Evolutionary conservation across 2,329 filamentous ascomycete species (phyloP).

Genomic region (Penicillium sp.): DNA sequence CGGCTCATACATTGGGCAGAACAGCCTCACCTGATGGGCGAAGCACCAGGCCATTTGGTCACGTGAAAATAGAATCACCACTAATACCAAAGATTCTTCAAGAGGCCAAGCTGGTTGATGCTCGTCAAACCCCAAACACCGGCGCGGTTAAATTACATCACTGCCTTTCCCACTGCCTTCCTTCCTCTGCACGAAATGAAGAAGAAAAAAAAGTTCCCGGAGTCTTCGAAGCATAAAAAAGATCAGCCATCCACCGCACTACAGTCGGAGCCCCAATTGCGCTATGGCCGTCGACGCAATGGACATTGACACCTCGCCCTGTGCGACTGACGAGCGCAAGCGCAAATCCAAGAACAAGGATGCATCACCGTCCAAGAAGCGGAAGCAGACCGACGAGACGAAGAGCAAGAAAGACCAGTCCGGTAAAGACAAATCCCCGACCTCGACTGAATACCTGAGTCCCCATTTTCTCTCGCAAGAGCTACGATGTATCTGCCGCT

Average conservation of each 20-base stretch:
- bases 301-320: slow-evolving; percentile 33
- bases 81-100: neutral
- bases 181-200: slow-evolving; percentile 19
- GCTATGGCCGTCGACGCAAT: slow-evolving; percentile 38
- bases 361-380: slow-evolving; percentile 40
- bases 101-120: slow-evolving; percentile 6
- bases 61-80: neutral
- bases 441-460: slow-evolving; percentile 38
- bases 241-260: slow-evolving; percentile 7
- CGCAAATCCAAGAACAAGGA: slow-evolving; percentile 47
- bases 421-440: slow-evolving; percentile 15
- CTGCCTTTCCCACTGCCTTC: slow-evolving; percentile 29
- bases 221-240: slow-evolving; percentile 14
- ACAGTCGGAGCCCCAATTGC: slow-evolving; percentile 22
- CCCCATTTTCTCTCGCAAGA: slow-evolving; percentile 73
- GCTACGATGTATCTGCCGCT: slow-evolving; percentile 66
- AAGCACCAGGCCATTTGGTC: slow-evolving; percentile 45
- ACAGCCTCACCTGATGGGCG: slow-evolving; percentile 60
- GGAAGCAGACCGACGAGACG: slow-evolving; percentile 30
- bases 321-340: slow-evolving; percentile 33
- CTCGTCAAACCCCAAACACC: slow-evolving; percentile 1
- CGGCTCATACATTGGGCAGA: slow-evolving; percentile 51
- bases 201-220: slow-evolving; percentile 33
- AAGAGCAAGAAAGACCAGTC: slow-evolving; percentile 29
- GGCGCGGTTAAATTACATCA: slow-evolving; percentile 13